Conservation (phyloP, 2,329 filamentous ascomycete genomes). For the Helotiales sp. region DNA sequence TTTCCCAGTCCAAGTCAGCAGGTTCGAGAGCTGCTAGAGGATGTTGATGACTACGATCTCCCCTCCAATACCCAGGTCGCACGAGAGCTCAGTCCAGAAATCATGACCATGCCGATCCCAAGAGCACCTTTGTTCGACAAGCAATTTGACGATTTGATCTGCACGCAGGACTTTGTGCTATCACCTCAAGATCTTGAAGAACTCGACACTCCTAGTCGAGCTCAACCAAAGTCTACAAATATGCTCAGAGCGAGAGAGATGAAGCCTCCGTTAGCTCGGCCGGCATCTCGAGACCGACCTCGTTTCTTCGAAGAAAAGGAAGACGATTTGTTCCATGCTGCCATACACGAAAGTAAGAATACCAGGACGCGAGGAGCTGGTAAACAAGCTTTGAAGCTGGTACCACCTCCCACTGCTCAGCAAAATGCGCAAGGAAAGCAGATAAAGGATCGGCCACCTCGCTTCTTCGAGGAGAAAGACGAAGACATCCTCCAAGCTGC, state of each 20-base stretch:
- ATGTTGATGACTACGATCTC: slow-evolving; percentile 34
- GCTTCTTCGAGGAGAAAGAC: slow-evolving; percentile 33
- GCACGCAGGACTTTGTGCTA: slow-evolving; percentile 46
- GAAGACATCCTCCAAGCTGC: slow-evolving; percentile 29
- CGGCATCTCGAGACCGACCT: slow-evolving; percentile 7
- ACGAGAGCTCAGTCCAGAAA: slow-evolving; percentile 21
- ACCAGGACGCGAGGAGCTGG: not conserved
- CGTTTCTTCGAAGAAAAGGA: slow-evolving; percentile 32
- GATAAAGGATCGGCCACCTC: not conserved
- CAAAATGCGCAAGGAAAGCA: not conserved
- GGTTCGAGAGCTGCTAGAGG: slow-evolving; percentile 47
- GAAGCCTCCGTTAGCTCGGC: not conserved
- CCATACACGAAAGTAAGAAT: slow-evolving; percentile 23
- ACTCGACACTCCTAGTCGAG: slow-evolving; percentile 34
- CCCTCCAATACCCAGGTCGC: slow-evolving; percentile 26
- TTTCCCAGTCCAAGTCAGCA: slow-evolving; percentile 59
- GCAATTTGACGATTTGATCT: slow-evolving; percentile 21
- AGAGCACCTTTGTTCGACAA: not conserved
- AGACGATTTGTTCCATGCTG: slow-evolving; percentile 25
- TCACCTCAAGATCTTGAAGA: slow-evolving; percentile 50
- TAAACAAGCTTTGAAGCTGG: not conserved
- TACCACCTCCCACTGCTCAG: too few species aligned
- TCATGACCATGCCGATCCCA: not conserved
- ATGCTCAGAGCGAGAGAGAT: not conserved
- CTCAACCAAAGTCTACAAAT: not conserved